Evolutionary conservation across 129 eudicot species (phyloP).

Genomic region (Artemisia argyi): DNA sequence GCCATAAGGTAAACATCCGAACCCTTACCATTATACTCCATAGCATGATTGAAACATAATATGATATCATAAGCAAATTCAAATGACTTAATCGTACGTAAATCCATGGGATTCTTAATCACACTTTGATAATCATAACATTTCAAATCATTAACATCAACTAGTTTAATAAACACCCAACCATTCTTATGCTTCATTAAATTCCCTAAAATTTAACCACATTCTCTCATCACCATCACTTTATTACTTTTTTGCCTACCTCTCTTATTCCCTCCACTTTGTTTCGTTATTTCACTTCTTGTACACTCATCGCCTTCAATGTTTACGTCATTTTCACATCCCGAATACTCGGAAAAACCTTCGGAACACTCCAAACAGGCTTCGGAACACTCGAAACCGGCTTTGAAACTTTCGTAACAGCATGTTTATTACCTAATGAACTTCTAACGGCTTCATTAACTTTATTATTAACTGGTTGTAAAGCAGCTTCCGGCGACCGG

Average conservation of each 20-base stretch:
- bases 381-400: no score
- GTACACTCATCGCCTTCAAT: no score
- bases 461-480: not conserved
- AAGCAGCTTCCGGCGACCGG: not conserved
- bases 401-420: not conserved
- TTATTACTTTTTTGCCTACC: not conserved
- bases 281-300: no score
- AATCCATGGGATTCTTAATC: conserved; percentile 56
- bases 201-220: conserved; percentile 40
- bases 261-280: not conserved
- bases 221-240: conserved; percentile 36
- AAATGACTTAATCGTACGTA: conserved; percentile 50
- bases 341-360: not conserved
- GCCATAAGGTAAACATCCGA: conserved; percentile 48
- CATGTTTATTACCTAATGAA: conserved; percentile 16
- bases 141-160: conserved; percentile 42
- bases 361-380: no score
- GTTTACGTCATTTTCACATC: not conserved
- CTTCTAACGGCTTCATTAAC: conserved; percentile 4
- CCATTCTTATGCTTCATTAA: conserved; percentile 51
- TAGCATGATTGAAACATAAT: conserved; percentile 56
- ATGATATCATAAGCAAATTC: conserved; percentile 64
- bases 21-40: conserved; percentile 57
- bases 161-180: conserved; percentile 55
- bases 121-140: conserved; percentile 45